Conservation (phyloP, 2,329 filamentous ascomycete species). For the Ceratocystiopsis minuta region DNA sequence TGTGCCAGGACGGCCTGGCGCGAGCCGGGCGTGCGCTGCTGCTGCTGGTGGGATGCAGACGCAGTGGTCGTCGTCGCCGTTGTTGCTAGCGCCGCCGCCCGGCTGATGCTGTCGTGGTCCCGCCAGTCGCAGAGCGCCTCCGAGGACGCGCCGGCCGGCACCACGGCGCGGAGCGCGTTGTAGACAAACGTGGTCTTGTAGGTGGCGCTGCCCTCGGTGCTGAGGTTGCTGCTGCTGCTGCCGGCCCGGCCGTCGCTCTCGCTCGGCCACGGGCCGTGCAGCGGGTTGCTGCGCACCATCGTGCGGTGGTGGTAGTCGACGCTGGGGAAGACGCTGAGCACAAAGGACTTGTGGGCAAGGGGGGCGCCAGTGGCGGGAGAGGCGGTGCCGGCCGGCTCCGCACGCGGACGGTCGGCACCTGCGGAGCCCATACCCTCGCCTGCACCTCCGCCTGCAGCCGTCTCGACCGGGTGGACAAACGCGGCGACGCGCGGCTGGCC, state of each 20-base stretch:
- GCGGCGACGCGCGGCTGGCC: slow-evolving; percentile 7
- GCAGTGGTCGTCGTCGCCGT: not conserved
- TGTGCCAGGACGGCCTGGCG: not conserved
- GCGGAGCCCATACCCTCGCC: not conserved
- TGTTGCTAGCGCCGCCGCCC: slow-evolving; percentile 6
- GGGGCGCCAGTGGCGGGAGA: not conserved
- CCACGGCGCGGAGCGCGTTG: slow-evolving; percentile 19
- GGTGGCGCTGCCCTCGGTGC: not conserved
- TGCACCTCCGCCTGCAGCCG: not conserved
- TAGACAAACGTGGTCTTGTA: slow-evolving; percentile 19
- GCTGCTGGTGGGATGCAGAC: not conserved
- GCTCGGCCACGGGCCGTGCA: slow-evolving; percentile 25
- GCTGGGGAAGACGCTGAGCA: slow-evolving; percentile 22
- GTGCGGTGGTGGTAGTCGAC: slow-evolving; percentile 22
- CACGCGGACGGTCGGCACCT: not conserved
- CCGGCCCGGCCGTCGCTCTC: slow-evolving; percentile 5
- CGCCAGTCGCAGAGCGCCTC: slow-evolving; percentile 28
- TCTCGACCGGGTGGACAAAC: slow-evolving; percentile 8
- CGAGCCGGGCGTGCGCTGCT: not conserved
- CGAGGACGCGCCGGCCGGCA: slow-evolving; percentile 21
- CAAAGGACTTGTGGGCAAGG: slow-evolving; percentile 19
- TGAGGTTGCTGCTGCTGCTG: not conserved
- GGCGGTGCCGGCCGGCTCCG: not conserved
- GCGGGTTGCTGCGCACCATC: slow-evolving; percentile 17
- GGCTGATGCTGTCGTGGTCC: slow-evolving; percentile 4